Conservation (phyloP, 768 basidiomycete species). For the Tremella yokohamensis region DNA sequence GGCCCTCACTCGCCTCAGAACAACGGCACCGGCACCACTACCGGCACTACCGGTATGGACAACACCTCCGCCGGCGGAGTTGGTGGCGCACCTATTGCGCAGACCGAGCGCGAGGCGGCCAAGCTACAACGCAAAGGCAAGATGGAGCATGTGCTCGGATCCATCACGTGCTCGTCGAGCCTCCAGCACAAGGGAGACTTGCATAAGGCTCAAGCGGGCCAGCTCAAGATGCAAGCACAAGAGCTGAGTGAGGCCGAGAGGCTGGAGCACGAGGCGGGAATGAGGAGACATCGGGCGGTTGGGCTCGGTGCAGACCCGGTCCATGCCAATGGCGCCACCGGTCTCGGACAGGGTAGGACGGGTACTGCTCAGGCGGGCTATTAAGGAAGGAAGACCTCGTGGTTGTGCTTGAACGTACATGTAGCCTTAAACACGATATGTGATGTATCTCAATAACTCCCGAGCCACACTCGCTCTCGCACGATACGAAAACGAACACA, state of each 20-base stretch:
- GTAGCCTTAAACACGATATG: no score
- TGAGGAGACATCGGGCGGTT: slow-evolving; percentile 27
- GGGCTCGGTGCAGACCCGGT: slow-evolving; percentile 29
- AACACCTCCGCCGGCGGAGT: background rate
- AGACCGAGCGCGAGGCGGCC: slow-evolving; percentile 14
- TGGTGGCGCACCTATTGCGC: slow-evolving; percentile 3
- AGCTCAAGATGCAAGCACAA: slow-evolving; percentile 24
- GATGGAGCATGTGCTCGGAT: slow-evolving; percentile 18
- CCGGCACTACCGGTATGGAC: background rate
- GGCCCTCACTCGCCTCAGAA: background rate
- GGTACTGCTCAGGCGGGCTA: no score
- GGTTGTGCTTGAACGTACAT: no score
- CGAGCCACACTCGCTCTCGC: background rate
- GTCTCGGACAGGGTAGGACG: slow-evolving; percentile 3
- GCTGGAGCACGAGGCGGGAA: slow-evolving; percentile 25
- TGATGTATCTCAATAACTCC: no score
- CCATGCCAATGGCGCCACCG: slow-evolving; percentile 19
- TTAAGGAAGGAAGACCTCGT: no score
- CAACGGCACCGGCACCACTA: background rate
- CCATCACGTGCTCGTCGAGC: slow-evolving; percentile 14
- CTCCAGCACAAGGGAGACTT: slow-evolving; percentile 19
- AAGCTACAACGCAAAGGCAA: slow-evolving; percentile 23
- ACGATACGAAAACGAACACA: background rate
- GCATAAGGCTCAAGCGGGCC: slow-evolving; percentile 25
- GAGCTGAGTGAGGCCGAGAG: slow-evolving; percentile 27